These are phyloP conservation scores for Citeromyces hawaiiensis DNA, from an alignment of 1,139 yeast genomes.

Conservation along the genomic window DNA sequence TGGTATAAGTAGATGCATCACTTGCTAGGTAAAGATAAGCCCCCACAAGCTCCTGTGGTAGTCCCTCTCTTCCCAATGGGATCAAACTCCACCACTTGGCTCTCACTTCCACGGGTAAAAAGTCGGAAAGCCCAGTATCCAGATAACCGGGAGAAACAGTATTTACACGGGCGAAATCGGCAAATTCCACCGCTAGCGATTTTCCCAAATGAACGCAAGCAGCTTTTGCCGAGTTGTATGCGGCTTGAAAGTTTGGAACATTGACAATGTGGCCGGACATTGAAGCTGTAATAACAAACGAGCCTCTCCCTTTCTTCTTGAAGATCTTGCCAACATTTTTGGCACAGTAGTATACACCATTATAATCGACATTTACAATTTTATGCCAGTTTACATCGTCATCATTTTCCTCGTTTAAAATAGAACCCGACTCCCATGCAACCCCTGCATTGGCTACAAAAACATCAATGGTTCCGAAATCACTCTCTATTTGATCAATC, in stretches of 20 bases:
- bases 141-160: slow-evolving; percentile 82
- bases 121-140: slow-evolving; percentile 55
- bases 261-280: slow-evolving; percentile 88
- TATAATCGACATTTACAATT: slow-evolving; percentile 58
- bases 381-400: slow-evolving; percentile 51
- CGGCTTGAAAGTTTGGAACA: slow-evolving; percentile 79
- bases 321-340: slow-evolving; percentile 61
- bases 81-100: slow-evolving; percentile 55
- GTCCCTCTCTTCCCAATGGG: slow-evolving; percentile 77
- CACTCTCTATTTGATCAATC: slow-evolving; percentile 44
- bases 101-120: slow-evolving; percentile 37
- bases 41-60: slow-evolving; percentile 71
- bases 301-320: slow-evolving; percentile 59
- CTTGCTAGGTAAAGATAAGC: slow-evolving; percentile 80
- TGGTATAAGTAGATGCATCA: slow-evolving; percentile 76
- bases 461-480: slow-evolving; percentile 68
- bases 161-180: slow-evolving; percentile 80
- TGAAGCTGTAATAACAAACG: slow-evolving; percentile 74
- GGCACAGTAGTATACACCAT: slow-evolving; percentile 69
- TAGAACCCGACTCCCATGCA: slow-evolving; percentile 69
- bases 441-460: slow-evolving; percentile 90
- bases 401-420: slow-evolving; percentile 39
- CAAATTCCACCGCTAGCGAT: slow-evolving; percentile 85
- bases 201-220: slow-evolving; percentile 67
- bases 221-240: slow-evolving; percentile 88